Percentiles rank a stretch among this genome's conserved stretches.
These are phyloP conservation scores for Dendrocalamus sinicus DNA, from an alignment of 176 grass and related monocot genomes.

Conservation along the genomic window DNA sequence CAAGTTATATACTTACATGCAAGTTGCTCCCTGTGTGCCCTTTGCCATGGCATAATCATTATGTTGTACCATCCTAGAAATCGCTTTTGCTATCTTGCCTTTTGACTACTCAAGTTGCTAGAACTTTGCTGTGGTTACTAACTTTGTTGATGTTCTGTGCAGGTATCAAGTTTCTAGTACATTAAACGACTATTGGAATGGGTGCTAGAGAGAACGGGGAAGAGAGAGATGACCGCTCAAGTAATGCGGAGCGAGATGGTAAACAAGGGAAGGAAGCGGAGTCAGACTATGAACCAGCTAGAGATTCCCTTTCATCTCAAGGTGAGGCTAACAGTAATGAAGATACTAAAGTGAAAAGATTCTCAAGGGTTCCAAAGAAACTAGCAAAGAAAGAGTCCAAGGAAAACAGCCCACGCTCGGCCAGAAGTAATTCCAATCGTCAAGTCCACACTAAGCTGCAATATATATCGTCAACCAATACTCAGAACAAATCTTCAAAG, in stretches of 20 bases:
- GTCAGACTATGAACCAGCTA: slow-evolving; percentile 72
- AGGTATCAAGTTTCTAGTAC: slow-evolving; percentile 35
- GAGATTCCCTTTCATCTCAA: slow-evolving; percentile 79
- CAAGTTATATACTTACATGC: neutral
- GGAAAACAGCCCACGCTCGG: slow-evolving; percentile 47
- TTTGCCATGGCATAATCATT: neutral
- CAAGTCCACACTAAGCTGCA: slow-evolving; percentile 65
- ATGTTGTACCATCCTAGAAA: slow-evolving; percentile 12
- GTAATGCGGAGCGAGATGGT: slow-evolving; percentile 55
- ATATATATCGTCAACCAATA: slow-evolving; percentile 62
- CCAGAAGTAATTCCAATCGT: slow-evolving; percentile 53
- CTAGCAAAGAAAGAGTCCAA: slow-evolving; percentile 67
- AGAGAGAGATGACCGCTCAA: slow-evolving; percentile 60
- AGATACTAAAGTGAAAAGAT: slow-evolving; percentile 64
- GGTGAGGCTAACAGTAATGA: slow-evolving; percentile 68
- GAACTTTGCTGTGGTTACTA: slow-evolving; percentile 20
- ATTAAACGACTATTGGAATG: slow-evolving; percentile 53
- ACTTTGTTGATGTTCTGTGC: slow-evolving; percentile 3
- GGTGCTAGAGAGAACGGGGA: slow-evolving; percentile 76
- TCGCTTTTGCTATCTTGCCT: neutral
- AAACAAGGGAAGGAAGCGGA: slow-evolving; percentile 79
- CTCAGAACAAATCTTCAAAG: slow-evolving; percentile 64
- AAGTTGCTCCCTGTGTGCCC: neutral
- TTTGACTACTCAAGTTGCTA: slow-evolving; percentile 8
- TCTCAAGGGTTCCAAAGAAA: slow-evolving; percentile 93